These are phyloP conservation scores for Boletellus deceptivus DNA, from an alignment of 1,284 basidiomycete species.

Conservation along the genomic window DNA sequence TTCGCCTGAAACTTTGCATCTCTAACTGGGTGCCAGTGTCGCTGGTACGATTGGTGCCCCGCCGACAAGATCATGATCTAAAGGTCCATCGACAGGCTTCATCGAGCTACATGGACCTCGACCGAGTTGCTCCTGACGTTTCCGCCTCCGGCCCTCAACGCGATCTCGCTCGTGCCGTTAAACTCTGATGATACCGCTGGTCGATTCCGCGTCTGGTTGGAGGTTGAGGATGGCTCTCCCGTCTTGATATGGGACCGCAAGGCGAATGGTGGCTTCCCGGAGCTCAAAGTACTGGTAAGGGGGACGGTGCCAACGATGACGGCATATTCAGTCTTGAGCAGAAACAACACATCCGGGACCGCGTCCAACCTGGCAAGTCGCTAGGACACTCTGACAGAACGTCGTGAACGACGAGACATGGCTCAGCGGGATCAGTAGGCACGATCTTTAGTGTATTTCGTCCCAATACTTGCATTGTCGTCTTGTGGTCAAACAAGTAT, in stretches of 20 bases:
- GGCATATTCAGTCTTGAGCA: constrained; percentile 32
- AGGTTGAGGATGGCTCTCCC: constrained; percentile 37
- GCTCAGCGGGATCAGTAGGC: not conserved
- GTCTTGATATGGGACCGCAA: constrained; percentile 77
- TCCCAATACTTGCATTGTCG: not conserved
- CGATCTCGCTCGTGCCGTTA: constrained; percentile 71
- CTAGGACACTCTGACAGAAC: constrained; percentile 79
- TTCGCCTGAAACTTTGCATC: not conserved
- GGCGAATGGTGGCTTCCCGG: constrained; percentile 87
- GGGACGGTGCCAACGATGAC: not conserved
- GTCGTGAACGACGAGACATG: constrained; percentile 4
- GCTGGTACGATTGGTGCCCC: constrained; percentile 50
- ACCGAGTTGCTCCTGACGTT: constrained; percentile 90
- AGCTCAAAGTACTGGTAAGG: constrained; percentile 78
- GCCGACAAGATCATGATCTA: not conserved
- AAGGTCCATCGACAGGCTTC: constrained; percentile 53
- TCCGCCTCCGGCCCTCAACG: constrained; percentile 65
- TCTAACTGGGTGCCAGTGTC: constrained; percentile 48
- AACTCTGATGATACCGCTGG: constrained; percentile 82
- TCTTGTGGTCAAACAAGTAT: not conserved
- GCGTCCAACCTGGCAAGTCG: constrained; percentile 72
- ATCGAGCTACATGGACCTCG: constrained; percentile 84
- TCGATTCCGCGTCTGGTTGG: constrained; percentile 85
- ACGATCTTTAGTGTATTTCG: too few relatives aligned
- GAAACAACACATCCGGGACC: constrained; percentile 86